A percentile compares a stretch with the other conserved stretches of the same genome.
These are phyloP conservation scores for Elsinoe batatas DNA, from an alignment of 2,329 filamentous ascomycete genomes.

Conservation along the genomic window DNA sequence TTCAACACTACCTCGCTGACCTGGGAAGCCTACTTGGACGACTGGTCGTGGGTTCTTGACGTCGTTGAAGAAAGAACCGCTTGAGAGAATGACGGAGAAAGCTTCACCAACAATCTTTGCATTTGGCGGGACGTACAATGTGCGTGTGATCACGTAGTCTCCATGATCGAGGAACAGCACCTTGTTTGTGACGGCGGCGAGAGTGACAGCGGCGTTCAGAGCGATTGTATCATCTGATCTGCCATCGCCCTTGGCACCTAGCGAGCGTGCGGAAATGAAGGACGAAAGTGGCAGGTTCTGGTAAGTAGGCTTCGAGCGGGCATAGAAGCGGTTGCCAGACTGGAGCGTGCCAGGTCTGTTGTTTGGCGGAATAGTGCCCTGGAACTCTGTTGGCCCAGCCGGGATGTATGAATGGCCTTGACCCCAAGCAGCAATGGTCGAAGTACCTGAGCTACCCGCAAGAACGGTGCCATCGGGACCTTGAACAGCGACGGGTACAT, in stretches of 20 bases:
- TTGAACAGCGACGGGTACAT: slow-evolving; percentile 38
- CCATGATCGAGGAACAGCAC: slow-evolving; percentile 37
- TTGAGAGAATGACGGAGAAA: slow-evolving; percentile 43
- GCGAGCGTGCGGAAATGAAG: slow-evolving; percentile 33
- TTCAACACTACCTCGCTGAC: slow-evolving; percentile 42
- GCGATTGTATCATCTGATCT: slow-evolving; percentile 76
- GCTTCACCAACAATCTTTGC: slow-evolving; percentile 47
- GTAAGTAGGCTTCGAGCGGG: background rate
- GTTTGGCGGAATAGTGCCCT: slow-evolving; percentile 36
- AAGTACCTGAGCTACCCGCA: slow-evolving; percentile 27
- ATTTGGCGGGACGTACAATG: slow-evolving; percentile 39
- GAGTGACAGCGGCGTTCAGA: slow-evolving; percentile 54
- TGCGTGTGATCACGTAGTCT: slow-evolving; percentile 37
- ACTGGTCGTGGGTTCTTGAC: slow-evolving; percentile 38
- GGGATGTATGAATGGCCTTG: slow-evolving; percentile 37
- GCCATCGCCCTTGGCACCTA: slow-evolving; percentile 45
- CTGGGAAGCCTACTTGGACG: slow-evolving; percentile 42
- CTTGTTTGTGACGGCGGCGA: slow-evolving; percentile 24
- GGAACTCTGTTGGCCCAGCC: slow-evolving; percentile 34
- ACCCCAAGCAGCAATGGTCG: slow-evolving; percentile 33
- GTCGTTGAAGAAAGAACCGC: slow-evolving; percentile 38
- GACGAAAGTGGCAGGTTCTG: background rate
- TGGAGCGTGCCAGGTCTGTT: slow-evolving; percentile 37
- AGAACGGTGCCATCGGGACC: slow-evolving; percentile 29
- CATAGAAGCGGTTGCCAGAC: slow-evolving; percentile 34